Evolutionary conservation across 441 rosid genomes (phyloP).

Genomic region (Populus tomentosa): DNA sequence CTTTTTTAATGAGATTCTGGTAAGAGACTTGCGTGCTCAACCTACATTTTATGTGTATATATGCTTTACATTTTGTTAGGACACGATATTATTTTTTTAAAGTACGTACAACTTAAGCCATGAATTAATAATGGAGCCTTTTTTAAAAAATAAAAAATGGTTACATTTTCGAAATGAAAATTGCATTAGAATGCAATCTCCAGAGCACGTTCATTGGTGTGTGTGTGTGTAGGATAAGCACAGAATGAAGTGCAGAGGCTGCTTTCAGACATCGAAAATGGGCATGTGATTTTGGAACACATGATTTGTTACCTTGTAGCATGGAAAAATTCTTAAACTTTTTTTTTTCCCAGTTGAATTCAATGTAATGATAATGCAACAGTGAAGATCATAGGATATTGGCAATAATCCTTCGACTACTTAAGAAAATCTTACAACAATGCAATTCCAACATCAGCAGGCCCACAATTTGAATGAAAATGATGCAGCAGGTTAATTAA

Average conservation of each 20-base stretch:
- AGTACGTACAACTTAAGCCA: not conserved
- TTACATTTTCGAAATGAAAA: not conserved
- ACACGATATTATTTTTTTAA: conserved; percentile 10
- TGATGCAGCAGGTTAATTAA: not conserved
- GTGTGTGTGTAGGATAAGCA: not conserved
- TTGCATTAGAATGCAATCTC: not conserved
- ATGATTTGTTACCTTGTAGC: conserved; percentile 8
- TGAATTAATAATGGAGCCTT: not conserved
- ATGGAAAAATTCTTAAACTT: not conserved
- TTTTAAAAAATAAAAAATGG: too few relatives aligned
- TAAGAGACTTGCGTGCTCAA: not conserved
- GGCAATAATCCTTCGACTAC: conserved; percentile 5
- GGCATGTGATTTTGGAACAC: conserved; percentile 9
- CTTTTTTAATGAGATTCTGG: not conserved
- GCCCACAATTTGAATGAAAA: conserved; percentile 15
- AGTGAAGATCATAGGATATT: conserved; percentile 17
- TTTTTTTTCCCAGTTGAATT: not conserved
- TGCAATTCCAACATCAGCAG: not conserved
- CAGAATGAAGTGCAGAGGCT: conserved; percentile 1
- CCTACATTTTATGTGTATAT: too few relatives aligned
- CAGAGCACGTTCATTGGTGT: not conserved
- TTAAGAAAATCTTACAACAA: not conserved
- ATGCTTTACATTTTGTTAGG: not conserved
- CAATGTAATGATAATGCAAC: not conserved
- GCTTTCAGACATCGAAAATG: not conserved